Conservation (phyloP, 176 grass and related monocot genomes). For the Bothriochloa decipiens region DNA sequence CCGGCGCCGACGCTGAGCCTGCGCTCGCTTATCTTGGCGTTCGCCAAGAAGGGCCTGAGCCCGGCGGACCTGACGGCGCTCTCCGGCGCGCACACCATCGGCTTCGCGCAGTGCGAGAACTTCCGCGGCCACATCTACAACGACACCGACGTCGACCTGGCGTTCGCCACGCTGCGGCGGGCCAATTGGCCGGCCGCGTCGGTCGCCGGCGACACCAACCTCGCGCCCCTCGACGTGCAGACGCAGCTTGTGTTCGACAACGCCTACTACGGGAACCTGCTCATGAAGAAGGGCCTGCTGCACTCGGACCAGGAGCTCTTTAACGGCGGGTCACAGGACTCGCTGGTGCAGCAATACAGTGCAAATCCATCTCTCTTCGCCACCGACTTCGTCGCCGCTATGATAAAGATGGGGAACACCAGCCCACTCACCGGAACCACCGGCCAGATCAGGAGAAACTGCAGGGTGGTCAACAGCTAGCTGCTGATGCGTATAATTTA, state of each 20-base stretch:
- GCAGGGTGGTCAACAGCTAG: constrained; percentile 32
- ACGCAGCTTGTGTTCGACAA: constrained; percentile 54
- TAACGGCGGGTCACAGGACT: constrained; percentile 78
- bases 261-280: constrained; percentile 55
- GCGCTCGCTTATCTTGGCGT: constrained; percentile 31
- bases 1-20: constrained; percentile 40
- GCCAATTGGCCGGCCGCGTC: constrained; percentile 10
- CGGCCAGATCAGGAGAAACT: constrained; percentile 48
- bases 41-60: constrained; percentile 49
- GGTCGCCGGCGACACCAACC: constrained; percentile 26
- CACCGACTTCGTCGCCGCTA: constrained; percentile 39
- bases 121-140: constrained; percentile 68
- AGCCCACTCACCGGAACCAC: constrained; percentile 33
- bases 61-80: constrained; percentile 62
- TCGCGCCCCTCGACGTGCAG: constrained; percentile 48
- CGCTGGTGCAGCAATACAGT: constrained; percentile 53
- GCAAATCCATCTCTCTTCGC: neutral
- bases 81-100: constrained; percentile 63
- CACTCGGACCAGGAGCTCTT: constrained; percentile 96
- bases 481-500: no score
- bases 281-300: constrained; percentile 29
- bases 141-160: constrained; percentile 42
- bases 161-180: constrained; percentile 42
- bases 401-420: constrained; percentile 47
- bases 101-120: constrained; percentile 45